phyloP scores from a whole-genome alignment of 2,329 filamentous ascomycete genomes.

The Trichoderma koningiopsis region DNA sequence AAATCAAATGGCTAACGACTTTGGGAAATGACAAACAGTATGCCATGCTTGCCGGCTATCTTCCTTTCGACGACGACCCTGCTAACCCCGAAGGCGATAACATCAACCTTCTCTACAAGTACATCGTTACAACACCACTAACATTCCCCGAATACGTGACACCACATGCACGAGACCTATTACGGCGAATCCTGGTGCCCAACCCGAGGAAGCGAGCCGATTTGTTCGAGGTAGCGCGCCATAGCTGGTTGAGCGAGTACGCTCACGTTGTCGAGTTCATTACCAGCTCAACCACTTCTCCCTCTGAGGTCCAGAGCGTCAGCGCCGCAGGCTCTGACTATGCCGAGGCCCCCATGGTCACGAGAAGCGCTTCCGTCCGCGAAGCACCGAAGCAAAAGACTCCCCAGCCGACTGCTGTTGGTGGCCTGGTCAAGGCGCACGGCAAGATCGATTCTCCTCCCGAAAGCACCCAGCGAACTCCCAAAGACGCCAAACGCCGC shows the following conservation, averaged over 20 bases:
- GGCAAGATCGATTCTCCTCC: conserved; percentile 71
- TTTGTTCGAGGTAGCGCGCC: conserved; percentile 92
- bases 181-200: conserved; percentile 90
- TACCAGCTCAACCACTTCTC: conserved; percentile 89
- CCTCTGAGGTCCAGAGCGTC: conserved; percentile 80
- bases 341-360: conserved; percentile 62
- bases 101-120: conserved; percentile 98
- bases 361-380: conserved; percentile 89
- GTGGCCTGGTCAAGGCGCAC: conserved; percentile 71
- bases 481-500: conserved; percentile 85
- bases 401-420: conserved; percentile 50
- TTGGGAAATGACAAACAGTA: conserved; percentile 61
- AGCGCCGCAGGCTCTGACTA: conserved; percentile 63
- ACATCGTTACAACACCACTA: conserved; percentile 94
- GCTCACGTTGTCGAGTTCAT: conserved; percentile 97
- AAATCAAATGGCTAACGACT: background rate
- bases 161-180: conserved; percentile 88
- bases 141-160: conserved; percentile 99
- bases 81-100: conserved; percentile 98
- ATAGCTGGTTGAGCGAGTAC: conserved; percentile 98
- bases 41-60: conserved; percentile 95
- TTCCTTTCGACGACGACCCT: conserved; percentile 97
- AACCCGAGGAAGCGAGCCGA: conserved; percentile 94
- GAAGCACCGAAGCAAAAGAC: conserved; percentile 75
- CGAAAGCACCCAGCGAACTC: conserved; percentile 59